Evolutionary conservation across 768 basidiomycete species (phyloP).

Genomic region (Suillus paluster): DNA sequence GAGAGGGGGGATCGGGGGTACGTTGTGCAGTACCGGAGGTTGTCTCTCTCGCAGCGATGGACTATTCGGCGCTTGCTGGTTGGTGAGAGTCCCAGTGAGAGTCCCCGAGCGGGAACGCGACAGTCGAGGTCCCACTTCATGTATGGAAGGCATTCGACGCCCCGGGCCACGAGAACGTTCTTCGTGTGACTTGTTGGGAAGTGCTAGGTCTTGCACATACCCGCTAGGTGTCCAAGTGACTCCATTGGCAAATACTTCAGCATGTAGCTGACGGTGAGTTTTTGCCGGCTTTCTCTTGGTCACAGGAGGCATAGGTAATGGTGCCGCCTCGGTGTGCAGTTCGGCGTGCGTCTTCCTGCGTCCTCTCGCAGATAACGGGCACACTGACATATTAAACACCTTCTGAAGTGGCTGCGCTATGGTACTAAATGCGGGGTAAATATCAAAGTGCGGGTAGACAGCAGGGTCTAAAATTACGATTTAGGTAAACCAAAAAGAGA

Average conservation of each 20-base stretch:
- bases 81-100: constrained; percentile 16
- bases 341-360: constrained; percentile 28
- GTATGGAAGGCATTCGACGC: constrained; percentile 1
- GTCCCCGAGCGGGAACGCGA: constrained; percentile 25
- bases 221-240: constrained; percentile 36
- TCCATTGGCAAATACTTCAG: constrained; percentile 34
- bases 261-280: constrained; percentile 40
- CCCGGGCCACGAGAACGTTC: constrained; percentile 7
- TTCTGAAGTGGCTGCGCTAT: neutral
- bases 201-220: constrained; percentile 20
- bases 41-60: constrained; percentile 4
- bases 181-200: constrained; percentile 5
- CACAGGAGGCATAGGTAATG: neutral
- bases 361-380: constrained; percentile 10
- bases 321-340: constrained; percentile 18
- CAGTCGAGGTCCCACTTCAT: constrained; percentile 1
- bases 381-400: neutral
- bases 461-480: constrained; percentile 8
- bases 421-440: constrained; percentile 19
- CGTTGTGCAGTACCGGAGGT: neutral
- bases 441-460: constrained; percentile 30
- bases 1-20: constrained; percentile 18
- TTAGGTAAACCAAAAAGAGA: constrained; percentile 22
- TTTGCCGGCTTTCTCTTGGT: constrained; percentile 25
- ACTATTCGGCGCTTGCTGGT: constrained; percentile 10